Percentiles rank a stretch among this genome's conserved stretches.
These are phyloP conservation scores for Poronia punctata DNA, from an alignment of 495 filamentous ascomycete genomes.

Conservation along the genomic window DNA sequence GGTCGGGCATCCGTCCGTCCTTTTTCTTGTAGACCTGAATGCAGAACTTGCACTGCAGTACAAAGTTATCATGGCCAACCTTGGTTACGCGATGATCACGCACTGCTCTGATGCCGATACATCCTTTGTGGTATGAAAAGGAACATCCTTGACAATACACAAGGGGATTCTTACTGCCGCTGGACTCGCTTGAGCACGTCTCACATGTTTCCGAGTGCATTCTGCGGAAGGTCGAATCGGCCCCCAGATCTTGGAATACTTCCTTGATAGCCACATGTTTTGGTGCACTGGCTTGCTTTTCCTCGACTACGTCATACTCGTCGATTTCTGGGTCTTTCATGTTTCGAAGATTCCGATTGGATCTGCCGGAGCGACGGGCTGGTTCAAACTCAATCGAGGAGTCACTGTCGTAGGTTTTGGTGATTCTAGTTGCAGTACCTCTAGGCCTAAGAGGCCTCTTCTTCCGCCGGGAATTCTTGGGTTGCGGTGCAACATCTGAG, in stretches of 20 bases:
- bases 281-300: slow-evolving; percentile 34
- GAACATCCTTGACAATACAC: slow-evolving; percentile 90
- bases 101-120: slow-evolving; percentile 62
- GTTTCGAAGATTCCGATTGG: slow-evolving; percentile 39
- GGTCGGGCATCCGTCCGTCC: slow-evolving; percentile 59
- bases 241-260: slow-evolving; percentile 49
- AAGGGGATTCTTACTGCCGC: slow-evolving; percentile 53
- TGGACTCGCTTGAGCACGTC: slow-evolving; percentile 45
- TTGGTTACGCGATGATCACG: slow-evolving; percentile 96
- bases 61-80: slow-evolving; percentile 64
- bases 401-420: slow-evolving; percentile 13
- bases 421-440: not conserved
- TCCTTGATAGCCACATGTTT: slow-evolving; percentile 62
- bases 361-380: slow-evolving; percentile 46
- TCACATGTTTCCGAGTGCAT: slow-evolving; percentile 67
- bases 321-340: slow-evolving; percentile 56
- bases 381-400: slow-evolving; percentile 42
- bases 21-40: slow-evolving; percentile 59
- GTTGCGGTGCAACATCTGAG: slow-evolving; percentile 30
- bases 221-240: slow-evolving; percentile 51
- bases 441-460: slow-evolving; percentile 8
- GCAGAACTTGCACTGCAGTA: slow-evolving; percentile 87
- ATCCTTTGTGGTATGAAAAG: slow-evolving; percentile 69
- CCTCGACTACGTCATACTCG: slow-evolving; percentile 53
- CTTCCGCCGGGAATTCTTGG: slow-evolving; percentile 9